Conservation (phyloP, 176 grass and related monocot genomes). For the Alopecurus myosuroides region DNA sequence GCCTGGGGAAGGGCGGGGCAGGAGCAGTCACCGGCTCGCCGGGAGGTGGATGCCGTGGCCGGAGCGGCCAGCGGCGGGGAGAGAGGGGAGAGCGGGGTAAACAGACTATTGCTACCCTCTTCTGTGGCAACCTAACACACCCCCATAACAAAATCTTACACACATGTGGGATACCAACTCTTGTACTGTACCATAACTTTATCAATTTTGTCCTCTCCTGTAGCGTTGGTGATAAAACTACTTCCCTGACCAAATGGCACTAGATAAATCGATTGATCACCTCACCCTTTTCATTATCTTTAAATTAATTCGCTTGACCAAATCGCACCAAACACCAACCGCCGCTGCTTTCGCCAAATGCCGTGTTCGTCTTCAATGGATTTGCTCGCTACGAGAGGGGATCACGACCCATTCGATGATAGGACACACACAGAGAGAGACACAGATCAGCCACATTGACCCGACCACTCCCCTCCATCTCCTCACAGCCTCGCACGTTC, state of each 20-base stretch:
- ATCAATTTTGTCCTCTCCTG: background rate
- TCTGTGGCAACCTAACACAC: too few relatives aligned
- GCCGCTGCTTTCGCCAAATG: background rate
- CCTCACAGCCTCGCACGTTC: background rate
- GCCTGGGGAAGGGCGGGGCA: too few relatives aligned
- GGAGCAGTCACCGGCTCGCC: too few relatives aligned
- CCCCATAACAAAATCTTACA: too few relatives aligned
- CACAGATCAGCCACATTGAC: background rate
- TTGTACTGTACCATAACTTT: too few relatives aligned
- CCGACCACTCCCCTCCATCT: background rate
- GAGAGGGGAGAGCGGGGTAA: too few relatives aligned
- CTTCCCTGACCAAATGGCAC: background rate
- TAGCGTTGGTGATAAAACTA: background rate
- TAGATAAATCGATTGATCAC: background rate
- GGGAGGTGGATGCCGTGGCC: too few relatives aligned
- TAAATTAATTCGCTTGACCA: background rate
- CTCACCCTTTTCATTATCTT: background rate
- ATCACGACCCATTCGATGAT: background rate
- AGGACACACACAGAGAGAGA: background rate
- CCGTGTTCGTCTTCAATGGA: background rate
- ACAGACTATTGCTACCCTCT: too few relatives aligned
- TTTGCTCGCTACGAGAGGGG: background rate
- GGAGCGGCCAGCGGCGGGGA: too few relatives aligned
- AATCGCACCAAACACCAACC: background rate
- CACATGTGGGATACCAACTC: too few relatives aligned